Evolutionary conservation across 2,329 filamentous ascomycete species (phyloP), one percentile per base, ranked within the genome.

Genomic region (Zymoseptoria crescenta): DNA sequence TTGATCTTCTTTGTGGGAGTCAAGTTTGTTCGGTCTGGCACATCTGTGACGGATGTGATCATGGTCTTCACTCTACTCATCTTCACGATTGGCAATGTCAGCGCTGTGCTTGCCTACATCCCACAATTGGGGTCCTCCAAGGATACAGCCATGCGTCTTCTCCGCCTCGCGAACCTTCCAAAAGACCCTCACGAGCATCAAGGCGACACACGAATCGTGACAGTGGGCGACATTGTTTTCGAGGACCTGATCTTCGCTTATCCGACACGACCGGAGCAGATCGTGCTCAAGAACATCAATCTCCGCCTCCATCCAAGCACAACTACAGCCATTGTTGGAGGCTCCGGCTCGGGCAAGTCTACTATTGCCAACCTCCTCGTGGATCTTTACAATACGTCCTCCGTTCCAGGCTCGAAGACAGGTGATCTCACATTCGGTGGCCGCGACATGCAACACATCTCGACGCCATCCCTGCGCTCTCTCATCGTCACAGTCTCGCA

Each of bases 341-440:
- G 83, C 0, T 96, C 91, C 0, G 93, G 94, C 0, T 89, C 87
- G n/a, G 93, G 94, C 0, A 97, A 99, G 75, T 92, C 88, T 13
- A 96, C 93, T 0, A 80, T 96, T 41, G 81, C 87, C 0, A 83
- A 87, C 0, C 76, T 97, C 0, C 77, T 97, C 0, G 75, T 95
- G 3, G 84, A 87, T 0, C 78, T 96, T 0, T 91, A 94, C 68
- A 96, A 0, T 74, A 92, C 20, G 81, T 94, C 0, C 6, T 59
- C 60, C 1, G 41, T 56, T 2, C 56, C 61, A n/a, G 55, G 50
- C 20, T 65, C 56, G 41, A 59, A 59, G n/a, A 64, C 70, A 2
- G 68, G 74, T 45, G 73, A 81, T 0, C 73, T 91, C 2, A 82
- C 79, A 1, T 85, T 91, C 65, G 81, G 79, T 0, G 80, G 79